Percentiles rank a stretch among this genome's conserved stretches.
phyloP scores from a whole-genome alignment of 1,284 basidiomycete species.

The Malassezia caprae region DNA sequence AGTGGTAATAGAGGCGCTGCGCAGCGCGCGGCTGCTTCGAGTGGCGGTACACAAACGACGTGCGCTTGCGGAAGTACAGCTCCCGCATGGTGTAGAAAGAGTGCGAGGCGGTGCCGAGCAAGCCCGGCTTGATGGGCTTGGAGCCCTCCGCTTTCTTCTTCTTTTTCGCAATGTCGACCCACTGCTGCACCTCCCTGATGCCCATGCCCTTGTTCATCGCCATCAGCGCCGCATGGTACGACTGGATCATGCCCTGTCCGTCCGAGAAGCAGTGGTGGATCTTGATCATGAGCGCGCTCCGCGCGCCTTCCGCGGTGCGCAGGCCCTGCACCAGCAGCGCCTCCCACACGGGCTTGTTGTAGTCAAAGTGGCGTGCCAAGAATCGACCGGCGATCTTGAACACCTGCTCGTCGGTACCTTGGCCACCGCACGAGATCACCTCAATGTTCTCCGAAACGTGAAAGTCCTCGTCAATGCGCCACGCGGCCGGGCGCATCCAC shows the following conservation, averaged over 20 bases:
- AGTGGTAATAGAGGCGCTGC: slow-evolving; percentile 40
- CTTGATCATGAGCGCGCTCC: slow-evolving; percentile 46
- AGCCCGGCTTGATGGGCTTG: slow-evolving; percentile 34
- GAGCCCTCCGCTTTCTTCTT: slow-evolving; percentile 32
- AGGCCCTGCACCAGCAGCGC: slow-evolving; percentile 44
- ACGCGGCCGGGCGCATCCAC: slow-evolving; percentile 31
- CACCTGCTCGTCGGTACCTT: slow-evolving; percentile 30
- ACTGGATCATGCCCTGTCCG: slow-evolving; percentile 47
- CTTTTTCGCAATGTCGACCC: slow-evolving; percentile 28
- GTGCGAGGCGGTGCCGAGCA: slow-evolving; percentile 37
- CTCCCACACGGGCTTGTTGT: slow-evolving; percentile 45
- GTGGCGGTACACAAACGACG: slow-evolving; percentile 35
- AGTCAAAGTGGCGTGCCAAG: slow-evolving; percentile 42
- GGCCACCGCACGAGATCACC: slow-evolving; percentile 23
- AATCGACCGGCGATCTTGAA: slow-evolving; percentile 40
- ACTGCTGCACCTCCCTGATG: slow-evolving; percentile 37
- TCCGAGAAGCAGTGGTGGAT: slow-evolving; percentile 47
- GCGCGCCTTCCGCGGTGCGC: slow-evolving; percentile 36
- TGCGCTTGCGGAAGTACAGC: slow-evolving; percentile 40
- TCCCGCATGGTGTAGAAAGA: slow-evolving; percentile 32
- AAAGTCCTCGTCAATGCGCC: slow-evolving; percentile 43
- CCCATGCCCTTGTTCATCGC: slow-evolving; percentile 31
- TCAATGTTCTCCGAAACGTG: slow-evolving; percentile 42
- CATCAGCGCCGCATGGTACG: slow-evolving; percentile 42
- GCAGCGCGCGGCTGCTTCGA: slow-evolving; percentile 19